phyloP scores from a whole-genome alignment of 176 grass and related monocot species.

The Calamus simplicifolius region DNA sequence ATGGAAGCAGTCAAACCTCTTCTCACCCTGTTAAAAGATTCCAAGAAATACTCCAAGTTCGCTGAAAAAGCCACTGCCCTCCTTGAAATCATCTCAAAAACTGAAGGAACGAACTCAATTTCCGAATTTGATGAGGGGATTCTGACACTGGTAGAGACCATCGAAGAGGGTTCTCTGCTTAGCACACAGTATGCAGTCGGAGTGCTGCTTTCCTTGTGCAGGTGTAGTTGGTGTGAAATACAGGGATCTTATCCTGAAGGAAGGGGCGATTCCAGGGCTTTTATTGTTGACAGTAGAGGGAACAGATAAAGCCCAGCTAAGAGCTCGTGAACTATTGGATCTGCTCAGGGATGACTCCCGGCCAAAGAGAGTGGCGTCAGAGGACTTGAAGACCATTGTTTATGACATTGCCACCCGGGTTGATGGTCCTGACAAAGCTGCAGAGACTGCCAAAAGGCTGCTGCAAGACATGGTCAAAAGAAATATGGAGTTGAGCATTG shows the following conservation, averaged over 20 bases:
- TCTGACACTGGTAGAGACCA: constrained; percentile 16
- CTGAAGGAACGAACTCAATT: constrained; percentile 12
- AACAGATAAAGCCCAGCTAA: constrained; percentile 12
- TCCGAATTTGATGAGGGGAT: constrained; percentile 15
- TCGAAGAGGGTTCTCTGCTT: constrained; percentile 22
- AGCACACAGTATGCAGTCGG: constrained; percentile 16
- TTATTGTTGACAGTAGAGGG: constrained; percentile 16
- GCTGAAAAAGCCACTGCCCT: constrained; percentile 20
- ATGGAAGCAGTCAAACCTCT: constrained; percentile 18
- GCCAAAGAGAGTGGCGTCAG: constrained; percentile 9
- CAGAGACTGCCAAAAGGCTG: constrained; percentile 11
- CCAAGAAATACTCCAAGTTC: constrained; percentile 23
- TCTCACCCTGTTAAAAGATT: constrained; percentile 16
- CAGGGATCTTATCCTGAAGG: constrained; percentile 8
- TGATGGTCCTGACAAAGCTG: constrained; percentile 15
- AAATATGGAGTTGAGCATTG: constrained; percentile 5
- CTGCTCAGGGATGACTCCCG: constrained; percentile 11
- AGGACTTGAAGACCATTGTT: constrained; percentile 4
- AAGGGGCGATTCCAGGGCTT: constrained; percentile 20
- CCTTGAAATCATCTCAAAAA: constrained; percentile 9
- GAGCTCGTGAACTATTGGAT: constrained; percentile 14
- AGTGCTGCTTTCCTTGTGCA: constrained; percentile 19
- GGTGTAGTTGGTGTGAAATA: constrained; percentile 1
- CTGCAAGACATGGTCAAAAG: constrained; percentile 21
- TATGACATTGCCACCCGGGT: constrained; percentile 19